These are phyloP conservation scores for Alternaria conjuncta DNA, from an alignment of 2,329 filamentous ascomycete genomes.

Conservation along the genomic window DNA sequence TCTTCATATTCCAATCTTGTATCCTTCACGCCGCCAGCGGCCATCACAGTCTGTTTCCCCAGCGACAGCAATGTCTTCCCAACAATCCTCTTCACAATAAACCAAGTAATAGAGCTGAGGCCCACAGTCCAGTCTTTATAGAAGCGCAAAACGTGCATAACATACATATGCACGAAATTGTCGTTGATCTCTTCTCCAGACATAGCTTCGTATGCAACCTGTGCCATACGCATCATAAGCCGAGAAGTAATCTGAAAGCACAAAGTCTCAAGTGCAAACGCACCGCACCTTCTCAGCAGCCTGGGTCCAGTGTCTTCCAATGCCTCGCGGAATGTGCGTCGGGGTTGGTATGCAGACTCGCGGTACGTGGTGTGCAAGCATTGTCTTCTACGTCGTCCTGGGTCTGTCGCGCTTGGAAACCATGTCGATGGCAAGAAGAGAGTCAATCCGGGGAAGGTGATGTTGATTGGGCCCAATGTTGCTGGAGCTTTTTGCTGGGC, in stretches of 20 bases:
- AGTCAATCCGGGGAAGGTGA: background rate
- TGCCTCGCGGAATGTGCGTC: background rate
- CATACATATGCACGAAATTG: background rate
- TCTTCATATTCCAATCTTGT: background rate
- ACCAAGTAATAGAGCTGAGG: background rate
- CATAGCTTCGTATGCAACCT: background rate
- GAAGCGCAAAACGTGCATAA: background rate
- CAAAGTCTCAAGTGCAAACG: too few species aligned
- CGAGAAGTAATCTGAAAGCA: background rate
- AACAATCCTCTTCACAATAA: background rate
- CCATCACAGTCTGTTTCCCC: background rate
- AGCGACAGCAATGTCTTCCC: background rate
- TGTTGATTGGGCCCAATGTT: background rate
- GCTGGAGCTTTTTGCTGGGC: background rate
- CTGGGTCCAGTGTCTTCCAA: background rate
- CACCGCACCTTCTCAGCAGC: background rate
- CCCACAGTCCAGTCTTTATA: background rate
- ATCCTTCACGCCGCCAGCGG: background rate
- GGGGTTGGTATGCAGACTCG: background rate
- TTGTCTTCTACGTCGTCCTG: background rate
- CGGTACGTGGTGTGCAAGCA: background rate
- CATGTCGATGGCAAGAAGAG: background rate
- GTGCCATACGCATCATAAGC: background rate
- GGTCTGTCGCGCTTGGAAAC: background rate
- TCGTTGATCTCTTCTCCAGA: background rate